phyloP scores from a whole-genome alignment of 352 stramenopile genomes.

The Thalassiosira livingstoniorum region DNA sequence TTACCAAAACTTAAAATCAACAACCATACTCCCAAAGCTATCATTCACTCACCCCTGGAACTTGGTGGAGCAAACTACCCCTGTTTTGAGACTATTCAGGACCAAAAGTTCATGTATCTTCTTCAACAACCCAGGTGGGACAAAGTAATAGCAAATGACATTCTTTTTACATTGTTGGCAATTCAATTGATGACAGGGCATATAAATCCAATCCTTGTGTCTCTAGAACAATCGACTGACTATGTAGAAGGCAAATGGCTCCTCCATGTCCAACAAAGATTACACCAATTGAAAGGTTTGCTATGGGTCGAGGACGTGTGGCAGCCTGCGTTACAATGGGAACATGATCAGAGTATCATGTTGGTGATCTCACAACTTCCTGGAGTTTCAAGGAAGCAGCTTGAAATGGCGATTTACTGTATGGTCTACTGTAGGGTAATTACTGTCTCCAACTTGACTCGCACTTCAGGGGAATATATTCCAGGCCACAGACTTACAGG shows the following conservation, averaged over 20 bases:
- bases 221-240: not conserved
- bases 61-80: not conserved
- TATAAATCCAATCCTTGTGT: not conserved
- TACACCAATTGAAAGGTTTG: not conserved
- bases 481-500: not conserved
- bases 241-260: not conserved
- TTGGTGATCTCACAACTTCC: not conserved
- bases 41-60: not conserved
- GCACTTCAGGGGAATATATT: not conserved
- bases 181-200: not conserved
- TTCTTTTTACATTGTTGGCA: not conserved
- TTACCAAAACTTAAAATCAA: not conserved
- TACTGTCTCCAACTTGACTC: not conserved
- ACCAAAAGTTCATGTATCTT: not conserved
- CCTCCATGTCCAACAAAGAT: not conserved
- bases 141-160: not conserved
- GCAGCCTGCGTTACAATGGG: not conserved
- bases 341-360: not conserved
- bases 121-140: not conserved
- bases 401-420: not conserved
- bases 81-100: not conserved
- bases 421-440: not conserved
- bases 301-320: not conserved
- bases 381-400: not conserved
- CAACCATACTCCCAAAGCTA: not conserved